phyloP scores from a whole-genome alignment of 2,329 filamentous ascomycete species.

The Pseudogymnoascus sp. region DNA sequence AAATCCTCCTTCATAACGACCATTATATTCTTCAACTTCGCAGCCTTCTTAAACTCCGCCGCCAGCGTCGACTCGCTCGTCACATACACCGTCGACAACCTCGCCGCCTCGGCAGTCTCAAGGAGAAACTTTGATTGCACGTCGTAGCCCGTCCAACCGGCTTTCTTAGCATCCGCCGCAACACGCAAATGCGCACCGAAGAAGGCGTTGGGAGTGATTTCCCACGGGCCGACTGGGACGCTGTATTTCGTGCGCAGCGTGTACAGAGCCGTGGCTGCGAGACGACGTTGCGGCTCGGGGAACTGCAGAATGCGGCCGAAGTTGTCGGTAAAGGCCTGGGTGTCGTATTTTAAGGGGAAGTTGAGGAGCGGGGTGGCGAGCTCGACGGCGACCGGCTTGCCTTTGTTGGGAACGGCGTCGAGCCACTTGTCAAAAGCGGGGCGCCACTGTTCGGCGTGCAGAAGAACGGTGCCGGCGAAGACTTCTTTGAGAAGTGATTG shows the following conservation, averaged over 20 bases:
- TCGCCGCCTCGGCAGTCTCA: slow-evolving; percentile 23
- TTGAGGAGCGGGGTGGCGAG: slow-evolving; percentile 18
- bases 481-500: slow-evolving; percentile 20
- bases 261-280: slow-evolving; percentile 30
- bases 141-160: slow-evolving; percentile 31
- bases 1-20: slow-evolving; percentile 40
- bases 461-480: slow-evolving; percentile 21
- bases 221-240: neutral
- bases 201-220: slow-evolving; percentile 27
- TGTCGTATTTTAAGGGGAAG: slow-evolving; percentile 30
- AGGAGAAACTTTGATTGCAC: slow-evolving; percentile 31
- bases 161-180: slow-evolving; percentile 29
- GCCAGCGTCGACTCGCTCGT: slow-evolving; percentile 34
- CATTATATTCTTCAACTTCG: slow-evolving; percentile 29
- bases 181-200: slow-evolving; percentile 35
- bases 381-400: slow-evolving; percentile 10
- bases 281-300: slow-evolving; percentile 11
- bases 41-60: slow-evolving; percentile 30
- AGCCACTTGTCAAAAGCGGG: slow-evolving; percentile 23
- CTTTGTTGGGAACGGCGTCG: neutral
- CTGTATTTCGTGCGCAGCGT: slow-evolving; percentile 24
- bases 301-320: slow-evolving; percentile 35
- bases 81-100: slow-evolving; percentile 33
- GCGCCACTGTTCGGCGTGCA: slow-evolving; percentile 24
- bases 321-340: slow-evolving; percentile 26